A percentile compares a stretch with the other conserved stretches of the same genome.
Conservation (phyloP, 2,329 filamentous ascomycete genomes). For the Cyphellophora attinorum region DNA sequence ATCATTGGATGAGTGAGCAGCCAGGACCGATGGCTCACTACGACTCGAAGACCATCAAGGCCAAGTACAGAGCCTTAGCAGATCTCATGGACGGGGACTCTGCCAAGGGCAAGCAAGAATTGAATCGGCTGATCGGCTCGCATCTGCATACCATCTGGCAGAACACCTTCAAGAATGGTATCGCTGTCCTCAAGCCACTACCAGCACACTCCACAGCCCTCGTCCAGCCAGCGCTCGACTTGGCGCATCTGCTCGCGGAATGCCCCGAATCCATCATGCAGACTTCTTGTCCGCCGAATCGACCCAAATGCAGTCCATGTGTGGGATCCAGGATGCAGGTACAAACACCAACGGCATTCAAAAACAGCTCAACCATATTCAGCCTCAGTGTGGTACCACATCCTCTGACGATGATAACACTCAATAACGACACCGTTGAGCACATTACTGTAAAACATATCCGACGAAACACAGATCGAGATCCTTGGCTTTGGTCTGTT, state of each 20-base stretch:
- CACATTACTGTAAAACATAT: slow-evolving; percentile 56
- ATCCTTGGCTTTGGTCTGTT: slow-evolving; percentile 65
- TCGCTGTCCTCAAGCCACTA: slow-evolving; percentile 72
- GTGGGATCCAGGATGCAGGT: slow-evolving; percentile 56
- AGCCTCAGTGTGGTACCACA: slow-evolving; percentile 84
- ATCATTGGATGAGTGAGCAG: slow-evolving; percentile 57
- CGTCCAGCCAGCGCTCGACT: slow-evolving; percentile 57
- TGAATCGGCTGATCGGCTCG: slow-evolving; percentile 69
- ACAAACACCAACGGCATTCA: slow-evolving; percentile 56
- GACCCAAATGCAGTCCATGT: slow-evolving; percentile 64
- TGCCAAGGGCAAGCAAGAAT: slow-evolving; percentile 51
- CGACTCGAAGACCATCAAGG: slow-evolving; percentile 50
- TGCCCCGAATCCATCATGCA: slow-evolving; percentile 68
- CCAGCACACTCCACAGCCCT: slow-evolving; percentile 65
- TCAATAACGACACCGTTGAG: slow-evolving; percentile 52
- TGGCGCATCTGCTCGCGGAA: slow-evolving; percentile 65
- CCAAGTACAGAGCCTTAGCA: slow-evolving; percentile 58
- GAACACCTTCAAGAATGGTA: slow-evolving; percentile 63
- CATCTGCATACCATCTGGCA: slow-evolving; percentile 85
- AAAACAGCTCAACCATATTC: slow-evolving; percentile 63
- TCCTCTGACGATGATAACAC: slow-evolving; percentile 69
- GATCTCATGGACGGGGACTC: slow-evolving; percentile 50
- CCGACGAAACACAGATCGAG: slow-evolving; percentile 58
- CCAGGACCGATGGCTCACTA: slow-evolving; percentile 71
- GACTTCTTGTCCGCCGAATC: slow-evolving; percentile 74